Evolutionary conservation across 208 protist species (phyloP).

Genomic region (Polymyxa betae): DNA sequence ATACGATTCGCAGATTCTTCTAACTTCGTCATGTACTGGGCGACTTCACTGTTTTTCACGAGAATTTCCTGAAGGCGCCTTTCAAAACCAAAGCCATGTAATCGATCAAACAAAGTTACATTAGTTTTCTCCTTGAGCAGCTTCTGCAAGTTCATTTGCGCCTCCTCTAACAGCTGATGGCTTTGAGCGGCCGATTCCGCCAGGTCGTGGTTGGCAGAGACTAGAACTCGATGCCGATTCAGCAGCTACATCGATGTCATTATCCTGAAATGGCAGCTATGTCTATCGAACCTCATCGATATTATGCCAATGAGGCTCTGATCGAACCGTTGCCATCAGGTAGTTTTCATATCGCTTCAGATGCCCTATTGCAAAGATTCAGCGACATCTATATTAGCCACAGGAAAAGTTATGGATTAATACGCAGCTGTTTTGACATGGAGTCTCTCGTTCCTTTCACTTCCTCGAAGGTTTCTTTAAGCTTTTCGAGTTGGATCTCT

Average conservation of each 20-base stretch:
- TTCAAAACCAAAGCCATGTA: not conserved
- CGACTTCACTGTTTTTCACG: slow-evolving; percentile 29
- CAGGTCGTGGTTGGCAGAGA: slow-evolving; percentile 35
- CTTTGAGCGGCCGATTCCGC: not conserved
- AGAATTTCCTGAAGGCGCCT: slow-evolving; percentile 8
- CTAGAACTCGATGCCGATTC: slow-evolving; percentile 46
- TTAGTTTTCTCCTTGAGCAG: slow-evolving; percentile 36
- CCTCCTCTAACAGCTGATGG: not conserved
- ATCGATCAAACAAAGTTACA: not conserved
- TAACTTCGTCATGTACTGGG: slow-evolving; percentile 45
- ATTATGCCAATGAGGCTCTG: slow-evolving; percentile 42
- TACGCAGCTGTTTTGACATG: not conserved
- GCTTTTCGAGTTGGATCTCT: slow-evolving; percentile 39
- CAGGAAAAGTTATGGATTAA: not conserved
- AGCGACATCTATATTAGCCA: not conserved
- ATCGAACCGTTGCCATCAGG: slow-evolving; percentile 22
- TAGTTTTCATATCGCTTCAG: slow-evolving; percentile 47
- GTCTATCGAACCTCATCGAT: slow-evolving; percentile 19
- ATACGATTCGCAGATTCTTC: slow-evolving; percentile 2
- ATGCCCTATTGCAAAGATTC: not conserved
- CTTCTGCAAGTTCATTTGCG: slow-evolving; percentile 21
- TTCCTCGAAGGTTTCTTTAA: slow-evolving; percentile 22
- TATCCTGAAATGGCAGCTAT: not conserved
- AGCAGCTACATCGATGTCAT: not conserved
- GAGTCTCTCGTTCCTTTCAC: not conserved